Evolutionary conservation across 352 stramenopile genomes (phyloP), one percentile per base, ranked within the genome.

Genomic region (Lagenidium giganteum): DNA sequence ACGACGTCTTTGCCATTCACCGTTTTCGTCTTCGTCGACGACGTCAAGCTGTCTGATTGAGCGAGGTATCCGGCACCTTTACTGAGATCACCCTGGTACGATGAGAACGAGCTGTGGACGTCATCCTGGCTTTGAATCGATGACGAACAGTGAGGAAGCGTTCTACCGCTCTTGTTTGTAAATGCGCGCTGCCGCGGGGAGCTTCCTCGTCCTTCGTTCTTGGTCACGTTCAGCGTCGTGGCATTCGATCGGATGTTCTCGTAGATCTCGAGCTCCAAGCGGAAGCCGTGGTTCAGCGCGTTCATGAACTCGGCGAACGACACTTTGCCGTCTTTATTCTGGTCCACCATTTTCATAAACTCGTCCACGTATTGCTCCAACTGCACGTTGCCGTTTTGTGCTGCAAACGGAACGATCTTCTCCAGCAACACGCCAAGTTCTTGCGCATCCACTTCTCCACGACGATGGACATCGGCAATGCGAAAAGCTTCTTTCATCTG

Each of bases 401-500:
- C 53, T n/a, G 59, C 47, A 37, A 87, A 79, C 6, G 65, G 64
- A 49, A 87, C 70, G 9, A 87, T 45, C 35, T 78, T 82, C 45
- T 91, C 71, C 0, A 91, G 54, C 35, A 91, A 43, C n/a, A 72
- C 51, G 0, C 53, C 62, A 9, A 91, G 39, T 27, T 87, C 78
- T 3, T 61, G 61, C 2, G 68, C 55, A 20, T 91, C 73, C 3
- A 91, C 73, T 24, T 75, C 71, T 0, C 75, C 75, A 27, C 61
- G 65, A n/a, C 62, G 67, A 35, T 88, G 57, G 29, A 70, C 70
- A 33, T 87, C 75, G 0, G 75, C 72, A 13, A 81, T 48, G 4
- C 75, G 70, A 41, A 88, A 88, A 4, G 75, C 75, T 28, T 88
- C 72, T 36, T 85, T 85, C 72, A 88, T 84, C 26, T 88, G 72